A percentile compares a stretch with the other conserved stretches of the same genome.
These are phyloP conservation scores for Colletotrichum gigasporum DNA, from an alignment of 2,329 filamentous ascomycete genomes.

Conservation along the genomic window DNA sequence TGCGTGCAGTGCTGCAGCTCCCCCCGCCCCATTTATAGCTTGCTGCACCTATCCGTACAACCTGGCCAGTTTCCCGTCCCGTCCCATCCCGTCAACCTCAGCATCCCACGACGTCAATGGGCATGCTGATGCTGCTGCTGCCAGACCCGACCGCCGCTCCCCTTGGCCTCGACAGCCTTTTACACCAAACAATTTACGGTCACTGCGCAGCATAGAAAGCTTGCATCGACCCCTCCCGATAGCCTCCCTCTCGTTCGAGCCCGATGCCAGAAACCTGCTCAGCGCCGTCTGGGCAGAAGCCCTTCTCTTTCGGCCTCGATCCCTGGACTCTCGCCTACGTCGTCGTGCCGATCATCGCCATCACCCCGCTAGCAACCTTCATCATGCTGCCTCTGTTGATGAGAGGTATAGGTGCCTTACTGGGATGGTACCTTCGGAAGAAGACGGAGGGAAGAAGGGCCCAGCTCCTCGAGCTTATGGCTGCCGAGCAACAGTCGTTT, in stretches of 20 bases:
- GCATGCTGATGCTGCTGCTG: constrained; percentile 21
- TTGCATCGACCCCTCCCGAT: background rate
- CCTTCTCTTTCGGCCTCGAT: constrained; percentile 42
- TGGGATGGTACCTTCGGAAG: constrained; percentile 70
- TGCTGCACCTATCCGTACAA: constrained; percentile 19
- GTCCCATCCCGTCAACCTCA: background rate
- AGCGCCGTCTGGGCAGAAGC: constrained; percentile 37
- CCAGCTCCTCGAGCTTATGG: constrained; percentile 63
- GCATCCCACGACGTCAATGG: constrained; percentile 25
- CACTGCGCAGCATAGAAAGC: background rate
- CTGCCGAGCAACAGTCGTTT: constrained; percentile 50
- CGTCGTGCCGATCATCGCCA: constrained; percentile 34
- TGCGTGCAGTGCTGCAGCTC: constrained; percentile 16
- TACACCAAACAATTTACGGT: background rate
- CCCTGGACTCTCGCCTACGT: constrained; percentile 38
- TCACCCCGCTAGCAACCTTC: constrained; percentile 38
- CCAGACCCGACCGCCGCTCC: constrained; percentile 14
- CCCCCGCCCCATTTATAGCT: constrained; percentile 24
- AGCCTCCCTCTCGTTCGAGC: background rate
- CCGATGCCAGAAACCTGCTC: constrained; percentile 41
- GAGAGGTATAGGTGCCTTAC: constrained; percentile 47
- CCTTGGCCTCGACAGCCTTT: constrained; percentile 14
- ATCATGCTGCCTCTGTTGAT: constrained; percentile 49
- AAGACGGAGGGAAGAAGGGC: constrained; percentile 71
- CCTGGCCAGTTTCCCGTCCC: constrained; percentile 22